Conservation (phyloP, 257 asterid species). For the Solanum peruvianum region DNA sequence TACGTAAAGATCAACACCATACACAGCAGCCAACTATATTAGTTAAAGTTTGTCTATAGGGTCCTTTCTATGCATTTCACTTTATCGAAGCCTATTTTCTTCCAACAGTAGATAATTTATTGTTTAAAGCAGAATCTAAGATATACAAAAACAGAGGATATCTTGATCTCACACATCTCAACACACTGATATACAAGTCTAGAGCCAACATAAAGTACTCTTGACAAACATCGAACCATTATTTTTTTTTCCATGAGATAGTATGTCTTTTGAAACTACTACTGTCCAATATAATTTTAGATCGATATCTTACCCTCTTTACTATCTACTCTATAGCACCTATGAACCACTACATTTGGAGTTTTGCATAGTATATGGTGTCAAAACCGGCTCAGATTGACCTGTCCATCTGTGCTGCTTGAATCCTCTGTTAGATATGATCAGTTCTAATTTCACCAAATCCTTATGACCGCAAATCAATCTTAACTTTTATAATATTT, state of each 20-base stretch:
- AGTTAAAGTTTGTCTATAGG: background rate
- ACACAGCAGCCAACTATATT: background rate
- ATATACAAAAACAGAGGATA: background rate
- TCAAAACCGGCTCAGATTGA: background rate
- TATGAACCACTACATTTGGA: background rate
- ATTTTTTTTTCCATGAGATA: background rate
- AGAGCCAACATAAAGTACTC: background rate
- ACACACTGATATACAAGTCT: background rate
- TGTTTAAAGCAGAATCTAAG: background rate
- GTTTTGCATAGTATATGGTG: background rate
- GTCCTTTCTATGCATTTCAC: background rate
- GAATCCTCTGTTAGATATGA: background rate
- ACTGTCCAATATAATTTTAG: background rate
- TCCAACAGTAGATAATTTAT: background rate
- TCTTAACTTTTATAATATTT: background rate
- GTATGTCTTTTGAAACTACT: background rate
- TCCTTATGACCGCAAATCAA: background rate
- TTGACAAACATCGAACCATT: background rate
- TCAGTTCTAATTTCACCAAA: background rate
- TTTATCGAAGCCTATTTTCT: background rate
- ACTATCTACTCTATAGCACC: background rate
- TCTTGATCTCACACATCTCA: background rate
- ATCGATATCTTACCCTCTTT: background rate
- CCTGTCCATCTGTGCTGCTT: background rate
- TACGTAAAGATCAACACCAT: background rate